These are phyloP conservation scores for Taphrina populina DNA, from an alignment of 1,139 yeast genomes.

Conservation along the genomic window DNA sequence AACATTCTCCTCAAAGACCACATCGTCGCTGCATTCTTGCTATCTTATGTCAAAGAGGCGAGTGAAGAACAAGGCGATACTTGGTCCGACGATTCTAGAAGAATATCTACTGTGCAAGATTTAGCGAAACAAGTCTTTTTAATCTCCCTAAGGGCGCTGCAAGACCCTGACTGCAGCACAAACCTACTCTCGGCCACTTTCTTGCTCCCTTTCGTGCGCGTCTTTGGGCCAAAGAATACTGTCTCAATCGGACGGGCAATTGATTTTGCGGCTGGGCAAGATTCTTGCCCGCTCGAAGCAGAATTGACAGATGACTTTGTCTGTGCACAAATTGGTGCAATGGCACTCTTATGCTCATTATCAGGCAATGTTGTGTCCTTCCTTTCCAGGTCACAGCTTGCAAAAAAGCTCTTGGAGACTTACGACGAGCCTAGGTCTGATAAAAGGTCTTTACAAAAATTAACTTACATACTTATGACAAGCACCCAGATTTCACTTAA, in stretches of 20 bases:
- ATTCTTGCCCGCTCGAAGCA: background rate
- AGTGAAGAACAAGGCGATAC: slow-evolving; percentile 2
- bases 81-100: slow-evolving; percentile 4
- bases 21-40: background rate
- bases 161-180: background rate
- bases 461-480: background rate
- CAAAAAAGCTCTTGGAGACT: background rate
- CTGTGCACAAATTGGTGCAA: background rate
- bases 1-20: background rate
- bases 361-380: background rate
- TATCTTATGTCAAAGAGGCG: slow-evolving; percentile 1
- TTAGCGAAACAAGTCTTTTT: slow-evolving; percentile 1
- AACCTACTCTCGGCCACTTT: background rate
- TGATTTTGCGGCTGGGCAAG: background rate
- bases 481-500: slow-evolving; percentile 3
- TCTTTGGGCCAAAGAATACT: background rate
- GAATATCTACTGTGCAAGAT: background rate
- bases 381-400: slow-evolving; percentile 3
- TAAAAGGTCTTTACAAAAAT: background rate
- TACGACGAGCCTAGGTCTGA: background rate
- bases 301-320: slow-evolving; percentile 6
- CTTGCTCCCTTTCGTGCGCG: background rate
- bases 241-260: background rate
- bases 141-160: background rate
- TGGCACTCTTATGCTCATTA: background rate